A percentile compares a stretch with the other conserved stretches of the same genome.
These are phyloP conservation scores for Coccinonectria pachysandricola DNA, from an alignment of 2,329 filamentous ascomycete species.

Conservation along the genomic window DNA sequence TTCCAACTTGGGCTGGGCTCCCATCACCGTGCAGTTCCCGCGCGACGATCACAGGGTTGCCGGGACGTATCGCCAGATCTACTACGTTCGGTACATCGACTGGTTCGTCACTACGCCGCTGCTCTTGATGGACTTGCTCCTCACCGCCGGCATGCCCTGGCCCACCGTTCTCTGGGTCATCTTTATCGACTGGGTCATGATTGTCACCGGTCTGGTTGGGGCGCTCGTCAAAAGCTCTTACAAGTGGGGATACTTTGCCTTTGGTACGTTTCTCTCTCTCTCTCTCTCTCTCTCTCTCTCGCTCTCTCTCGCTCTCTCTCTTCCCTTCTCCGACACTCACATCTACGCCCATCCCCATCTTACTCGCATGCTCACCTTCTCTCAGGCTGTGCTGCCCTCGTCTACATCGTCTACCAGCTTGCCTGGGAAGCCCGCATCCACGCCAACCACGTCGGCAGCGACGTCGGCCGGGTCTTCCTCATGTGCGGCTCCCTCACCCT, in stretches of 20 bases:
- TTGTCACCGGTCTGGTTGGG: slow-evolving; percentile 32
- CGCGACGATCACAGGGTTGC: slow-evolving; percentile 28
- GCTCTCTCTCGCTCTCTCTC: too few relatives aligned
- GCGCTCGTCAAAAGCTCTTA: slow-evolving; percentile 38
- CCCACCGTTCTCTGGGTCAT: slow-evolving; percentile 41
- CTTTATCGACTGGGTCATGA: slow-evolving; percentile 37
- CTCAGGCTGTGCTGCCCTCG: slow-evolving; percentile 30
- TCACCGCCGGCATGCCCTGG: slow-evolving; percentile 48
- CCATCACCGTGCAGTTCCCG: slow-evolving; percentile 42
- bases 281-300: too few relatives aligned
- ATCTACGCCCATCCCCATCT: too few relatives aligned
- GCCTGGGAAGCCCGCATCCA: slow-evolving; percentile 33
- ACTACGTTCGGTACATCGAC: slow-evolving; percentile 44
- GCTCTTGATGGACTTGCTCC: slow-evolving; percentile 49
- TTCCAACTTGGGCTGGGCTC: slow-evolving; percentile 36
- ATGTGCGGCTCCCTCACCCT: slow-evolving; percentile 47
- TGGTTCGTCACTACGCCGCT: slow-evolving; percentile 50
- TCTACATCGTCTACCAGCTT: slow-evolving; percentile 34
- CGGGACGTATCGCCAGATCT: slow-evolving; percentile 45
- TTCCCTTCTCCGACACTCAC: too few relatives aligned
- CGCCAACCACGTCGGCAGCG: slow-evolving; percentile 41
- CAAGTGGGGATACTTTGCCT: slow-evolving; percentile 48
- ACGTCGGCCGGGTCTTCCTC: slow-evolving; percentile 43
- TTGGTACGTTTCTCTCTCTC: too few relatives aligned
- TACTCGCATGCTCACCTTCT: too few relatives aligned